phyloP scores from a whole-genome alignment of 768 basidiomycete genomes.

The Cubamyces lactineus region DNA sequence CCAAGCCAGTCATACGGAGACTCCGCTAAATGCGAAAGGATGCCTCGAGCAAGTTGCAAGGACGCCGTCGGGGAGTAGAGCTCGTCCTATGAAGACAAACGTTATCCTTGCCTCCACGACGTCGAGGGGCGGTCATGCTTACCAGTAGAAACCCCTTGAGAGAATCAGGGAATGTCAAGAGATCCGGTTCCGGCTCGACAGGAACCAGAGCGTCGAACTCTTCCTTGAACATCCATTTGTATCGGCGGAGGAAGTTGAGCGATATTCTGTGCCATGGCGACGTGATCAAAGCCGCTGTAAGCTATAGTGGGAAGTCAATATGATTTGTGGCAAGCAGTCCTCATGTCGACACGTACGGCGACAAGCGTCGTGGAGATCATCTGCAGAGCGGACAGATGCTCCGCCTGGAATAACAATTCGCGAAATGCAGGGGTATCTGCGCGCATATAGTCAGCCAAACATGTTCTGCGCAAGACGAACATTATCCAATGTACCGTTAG shows the following conservation, averaged over 20 bases:
- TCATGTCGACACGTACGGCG: constrained; percentile 1
- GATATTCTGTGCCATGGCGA: constrained; percentile 54
- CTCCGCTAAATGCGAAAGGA: constrained; percentile 34
- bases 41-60: constrained; percentile 47
- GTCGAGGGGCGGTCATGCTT: not conserved
- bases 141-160: constrained; percentile 47
- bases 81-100: constrained; percentile 36
- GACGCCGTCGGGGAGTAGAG: constrained; percentile 45
- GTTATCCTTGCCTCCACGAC: not conserved
- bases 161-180: constrained; percentile 49
- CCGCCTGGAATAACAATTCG: constrained; percentile 54
- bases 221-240: constrained; percentile 76
- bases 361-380: constrained; percentile 49
- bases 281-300: constrained; percentile 50
- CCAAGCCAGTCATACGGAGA: constrained; percentile 10
- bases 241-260: constrained; percentile 64
- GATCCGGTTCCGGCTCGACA: constrained; percentile 57
- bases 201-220: constrained; percentile 57
- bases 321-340: not conserved
- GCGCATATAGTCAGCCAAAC: not conserved
- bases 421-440: constrained; percentile 43
- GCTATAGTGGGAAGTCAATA: constrained; percentile 37
- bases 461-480: not conserved
- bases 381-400: constrained; percentile 61
- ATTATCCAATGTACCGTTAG: not conserved